Evolutionary conservation across 1,284 basidiomycete genomes (phyloP).

Genomic region (Leccinum subspadiceum): DNA sequence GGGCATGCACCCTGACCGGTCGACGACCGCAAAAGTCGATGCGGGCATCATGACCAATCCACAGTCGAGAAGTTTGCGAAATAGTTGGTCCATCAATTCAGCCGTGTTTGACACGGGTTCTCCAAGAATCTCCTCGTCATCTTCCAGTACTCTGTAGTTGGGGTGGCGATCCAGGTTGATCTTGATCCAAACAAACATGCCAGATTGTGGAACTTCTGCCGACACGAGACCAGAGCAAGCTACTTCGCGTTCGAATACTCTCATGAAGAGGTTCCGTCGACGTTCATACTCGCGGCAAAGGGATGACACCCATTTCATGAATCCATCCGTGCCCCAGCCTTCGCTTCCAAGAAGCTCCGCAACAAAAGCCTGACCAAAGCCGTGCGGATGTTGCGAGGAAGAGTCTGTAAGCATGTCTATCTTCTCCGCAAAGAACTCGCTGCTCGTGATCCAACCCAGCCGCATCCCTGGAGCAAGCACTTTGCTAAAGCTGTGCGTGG

Average conservation of each 20-base stretch:
- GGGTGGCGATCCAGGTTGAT: slow-evolving; percentile 32
- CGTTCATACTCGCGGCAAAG: slow-evolving; percentile 33
- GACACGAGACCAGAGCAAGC: slow-evolving; percentile 21
- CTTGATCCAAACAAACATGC: slow-evolving; percentile 39
- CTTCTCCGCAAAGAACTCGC: slow-evolving; percentile 46
- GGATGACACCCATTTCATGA: slow-evolving; percentile 34
- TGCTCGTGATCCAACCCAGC: slow-evolving; percentile 54
- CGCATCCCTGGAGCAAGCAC: slow-evolving; percentile 57
- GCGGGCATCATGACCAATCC: slow-evolving; percentile 36
- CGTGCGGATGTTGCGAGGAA: slow-evolving; percentile 34
- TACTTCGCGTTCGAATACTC: slow-evolving; percentile 26
- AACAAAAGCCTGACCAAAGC: slow-evolving; percentile 32
- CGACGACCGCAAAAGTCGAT: slow-evolving; percentile 34
- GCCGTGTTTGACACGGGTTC: slow-evolving; percentile 31
- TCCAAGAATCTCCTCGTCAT: slow-evolving; percentile 9
- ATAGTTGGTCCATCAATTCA: slow-evolving; percentile 36
- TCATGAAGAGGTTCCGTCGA: slow-evolving; percentile 35
- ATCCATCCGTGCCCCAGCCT: slow-evolving; percentile 32
- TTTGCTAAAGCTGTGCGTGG: slow-evolving; percentile 29
- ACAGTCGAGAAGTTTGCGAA: slow-evolving; percentile 29
- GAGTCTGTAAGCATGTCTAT: slow-evolving; percentile 40
- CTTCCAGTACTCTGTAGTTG: slow-evolving; percentile 24
- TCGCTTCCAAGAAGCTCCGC: slow-evolving; percentile 29
- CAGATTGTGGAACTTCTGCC: slow-evolving; percentile 32
- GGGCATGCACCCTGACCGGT: slow-evolving; percentile 21